Percentiles rank a stretch among this genome's conserved stretches.
phyloP scores from a whole-genome alignment of 805 yeast genomes.

The Yamadazyma insecticola region DNA sequence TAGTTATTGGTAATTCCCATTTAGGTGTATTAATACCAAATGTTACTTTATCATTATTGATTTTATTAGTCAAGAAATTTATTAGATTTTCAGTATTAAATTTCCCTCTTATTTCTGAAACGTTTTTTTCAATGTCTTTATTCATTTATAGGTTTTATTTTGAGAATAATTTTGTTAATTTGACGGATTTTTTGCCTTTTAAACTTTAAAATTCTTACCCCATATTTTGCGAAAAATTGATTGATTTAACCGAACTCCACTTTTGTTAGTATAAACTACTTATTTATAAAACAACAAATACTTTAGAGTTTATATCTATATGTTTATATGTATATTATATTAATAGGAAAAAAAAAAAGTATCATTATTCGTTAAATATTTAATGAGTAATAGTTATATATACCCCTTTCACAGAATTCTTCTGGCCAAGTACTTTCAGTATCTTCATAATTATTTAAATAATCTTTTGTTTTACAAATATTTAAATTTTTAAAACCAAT shows the following conservation, averaged over 20 bases:
- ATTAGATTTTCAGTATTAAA: constrained; percentile 22
- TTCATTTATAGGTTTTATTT: constrained; percentile 11
- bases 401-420: constrained; percentile 49
- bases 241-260: too few species aligned
- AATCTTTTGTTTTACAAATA: constrained; percentile 26
- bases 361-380: too few species aligned
- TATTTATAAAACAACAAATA: too few species aligned
- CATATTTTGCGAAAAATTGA: too few species aligned
- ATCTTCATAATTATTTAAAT: constrained; percentile 21
- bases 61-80: constrained; percentile 14
- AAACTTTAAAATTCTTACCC: too few species aligned
- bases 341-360: too few species aligned
- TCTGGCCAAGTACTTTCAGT: constrained; percentile 46
- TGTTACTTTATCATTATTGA: constrained; percentile 11
- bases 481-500: constrained; percentile 44
- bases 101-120: constrained; percentile 32
- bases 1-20: constrained; percentile 24
- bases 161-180: too few species aligned
- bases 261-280: too few species aligned
- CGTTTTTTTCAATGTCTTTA: constrained; percentile 14
- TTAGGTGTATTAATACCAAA: constrained; percentile 19
- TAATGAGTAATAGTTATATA: constrained; percentile 54
- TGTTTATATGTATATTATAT: too few species aligned
- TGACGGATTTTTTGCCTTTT: too few species aligned
- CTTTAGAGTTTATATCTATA: too few species aligned